Percentiles rank a stretch among this genome's conserved stretches.
Evolutionary conservation across 345 rosid genomes (phyloP).

Genomic region (Hibiscus syriacus): DNA sequence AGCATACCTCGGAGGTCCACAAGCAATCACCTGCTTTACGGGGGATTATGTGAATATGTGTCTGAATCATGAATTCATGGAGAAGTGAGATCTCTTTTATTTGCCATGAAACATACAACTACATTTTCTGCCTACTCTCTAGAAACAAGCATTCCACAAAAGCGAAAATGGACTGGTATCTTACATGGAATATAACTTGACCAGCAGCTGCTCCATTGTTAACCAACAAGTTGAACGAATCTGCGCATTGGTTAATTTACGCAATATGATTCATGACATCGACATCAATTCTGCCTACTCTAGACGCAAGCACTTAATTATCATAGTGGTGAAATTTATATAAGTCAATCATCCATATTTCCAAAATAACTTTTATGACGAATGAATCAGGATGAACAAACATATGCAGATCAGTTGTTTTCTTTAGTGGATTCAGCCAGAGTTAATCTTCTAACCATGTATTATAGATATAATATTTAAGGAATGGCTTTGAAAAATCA

Average conservation of each 20-base stretch:
- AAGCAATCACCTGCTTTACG: constrained; percentile 75
- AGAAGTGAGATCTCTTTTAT: background rate
- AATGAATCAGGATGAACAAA: no score
- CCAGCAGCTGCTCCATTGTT: constrained; percentile 96
- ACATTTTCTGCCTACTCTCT: background rate
- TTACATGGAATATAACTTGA: constrained; percentile 89
- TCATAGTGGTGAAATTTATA: no score
- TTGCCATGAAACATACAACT: background rate
- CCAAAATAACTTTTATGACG: no score
- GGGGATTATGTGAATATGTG: constrained; percentile 92
- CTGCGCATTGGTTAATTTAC: constrained; percentile 27
- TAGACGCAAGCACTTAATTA: no score
- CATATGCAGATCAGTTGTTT: background rate
- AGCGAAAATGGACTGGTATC: constrained; percentile 10
- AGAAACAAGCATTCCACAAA: background rate
- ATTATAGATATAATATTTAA: background rate
- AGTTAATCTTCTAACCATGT: background rate
- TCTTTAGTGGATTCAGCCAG: background rate
- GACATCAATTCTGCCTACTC: no score
- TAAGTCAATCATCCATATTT: no score
- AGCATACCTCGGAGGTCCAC: constrained; percentile 83
- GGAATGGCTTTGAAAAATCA: background rate
- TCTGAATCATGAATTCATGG: constrained; percentile 32
- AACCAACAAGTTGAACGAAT: constrained; percentile 90
- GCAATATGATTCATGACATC: no score